Evolutionary conservation across 257 asterid species (phyloP).

Genomic region (Thymus quinquecostatus): DNA sequence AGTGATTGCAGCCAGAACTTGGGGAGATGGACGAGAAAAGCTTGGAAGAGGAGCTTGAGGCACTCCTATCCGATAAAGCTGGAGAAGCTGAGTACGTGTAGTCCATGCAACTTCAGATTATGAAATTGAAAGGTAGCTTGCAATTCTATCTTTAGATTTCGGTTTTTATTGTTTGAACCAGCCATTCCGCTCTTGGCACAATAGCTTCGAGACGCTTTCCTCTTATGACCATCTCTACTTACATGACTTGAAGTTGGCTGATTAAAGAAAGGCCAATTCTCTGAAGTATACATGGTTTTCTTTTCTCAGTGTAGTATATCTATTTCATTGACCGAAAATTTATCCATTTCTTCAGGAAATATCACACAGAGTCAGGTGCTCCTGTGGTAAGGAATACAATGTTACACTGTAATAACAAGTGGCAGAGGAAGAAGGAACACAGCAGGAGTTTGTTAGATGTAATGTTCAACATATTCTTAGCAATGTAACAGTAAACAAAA

Average conservation of each 20-base stretch:
- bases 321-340: slow-evolving; percentile 14
- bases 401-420: slow-evolving; percentile 45
- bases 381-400: slow-evolving; percentile 72
- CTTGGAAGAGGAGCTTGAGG: slow-evolving; percentile 74
- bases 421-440: slow-evolving; percentile 15
- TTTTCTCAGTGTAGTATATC: not conserved
- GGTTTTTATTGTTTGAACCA: not conserved
- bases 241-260: no score
- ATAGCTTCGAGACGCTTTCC: no score
- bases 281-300: not conserved
- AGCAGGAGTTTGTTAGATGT: not conserved
- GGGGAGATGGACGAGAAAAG: slow-evolving; percentile 54
- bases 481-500: slow-evolving; percentile 17
- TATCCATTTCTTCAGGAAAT: slow-evolving; percentile 51
- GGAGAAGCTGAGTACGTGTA: slow-evolving; percentile 74
- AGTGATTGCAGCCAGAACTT: slow-evolving; percentile 64
- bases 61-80: slow-evolving; percentile 67
- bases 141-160: slow-evolving; percentile 23
- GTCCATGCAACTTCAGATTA: slow-evolving; percentile 73
- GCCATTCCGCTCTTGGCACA: no score
- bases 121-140: slow-evolving; percentile 61
- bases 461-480: slow-evolving; percentile 23
- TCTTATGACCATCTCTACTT: no score
- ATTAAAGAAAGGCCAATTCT: not conserved
- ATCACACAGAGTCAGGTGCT: slow-evolving; percentile 58